These are phyloP conservation scores for Kodamaea hsintzibuensis DNA, from an alignment of 805 yeast genomes.

Conservation along the genomic window DNA sequence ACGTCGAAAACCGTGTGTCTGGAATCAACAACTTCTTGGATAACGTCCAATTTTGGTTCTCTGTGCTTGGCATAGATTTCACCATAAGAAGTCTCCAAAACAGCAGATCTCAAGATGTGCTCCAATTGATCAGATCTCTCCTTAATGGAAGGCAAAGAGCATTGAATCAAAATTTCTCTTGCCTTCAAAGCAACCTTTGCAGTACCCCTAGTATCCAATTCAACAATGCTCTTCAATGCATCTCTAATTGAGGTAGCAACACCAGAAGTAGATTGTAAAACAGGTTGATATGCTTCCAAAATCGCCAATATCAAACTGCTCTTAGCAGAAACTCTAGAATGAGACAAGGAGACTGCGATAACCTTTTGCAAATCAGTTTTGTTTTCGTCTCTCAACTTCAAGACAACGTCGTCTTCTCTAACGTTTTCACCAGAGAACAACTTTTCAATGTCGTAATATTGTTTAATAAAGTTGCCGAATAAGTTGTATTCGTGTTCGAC, in stretches of 20 bases:
- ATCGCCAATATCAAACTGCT: slow-evolving; percentile 87
- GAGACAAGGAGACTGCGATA: slow-evolving; percentile 75
- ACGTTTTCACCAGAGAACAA: slow-evolving; percentile 73
- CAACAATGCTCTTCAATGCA: slow-evolving; percentile 76
- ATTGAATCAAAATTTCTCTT: slow-evolving; percentile 93
- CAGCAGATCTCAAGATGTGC: slow-evolving; percentile 90
- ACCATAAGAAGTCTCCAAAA: slow-evolving; percentile 86
- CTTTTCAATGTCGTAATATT: slow-evolving; percentile 76
- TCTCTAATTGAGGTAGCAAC: slow-evolving; percentile 64
- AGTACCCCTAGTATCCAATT: slow-evolving; percentile 84
- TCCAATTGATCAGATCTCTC: slow-evolving; percentile 98
- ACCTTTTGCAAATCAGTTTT: slow-evolving; percentile 74
- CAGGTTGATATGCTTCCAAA: slow-evolving; percentile 76
- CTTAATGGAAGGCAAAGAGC: slow-evolving; percentile 92
- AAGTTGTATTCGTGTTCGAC: slow-evolving; percentile 80
- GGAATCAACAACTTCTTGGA: slow-evolving; percentile 93
- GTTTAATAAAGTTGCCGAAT: slow-evolving; percentile 65
- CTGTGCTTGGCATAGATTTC: slow-evolving; percentile 74
- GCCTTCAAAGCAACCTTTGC: slow-evolving; percentile 95
- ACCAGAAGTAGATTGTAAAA: slow-evolving; percentile 68
- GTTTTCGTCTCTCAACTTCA: slow-evolving; percentile 85
- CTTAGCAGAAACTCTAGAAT: slow-evolving; percentile 90
- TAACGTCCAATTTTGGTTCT: slow-evolving; percentile 75
- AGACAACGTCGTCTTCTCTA: slow-evolving; percentile 87
- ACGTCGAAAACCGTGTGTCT: slow-evolving; percentile 96